A percentile compares a stretch with the other conserved stretches of the same genome.
These are phyloP conservation scores for Thamnidium elegans DNA, from an alignment of 192 early-diverging fungal species.

Conservation along the genomic window DNA sequence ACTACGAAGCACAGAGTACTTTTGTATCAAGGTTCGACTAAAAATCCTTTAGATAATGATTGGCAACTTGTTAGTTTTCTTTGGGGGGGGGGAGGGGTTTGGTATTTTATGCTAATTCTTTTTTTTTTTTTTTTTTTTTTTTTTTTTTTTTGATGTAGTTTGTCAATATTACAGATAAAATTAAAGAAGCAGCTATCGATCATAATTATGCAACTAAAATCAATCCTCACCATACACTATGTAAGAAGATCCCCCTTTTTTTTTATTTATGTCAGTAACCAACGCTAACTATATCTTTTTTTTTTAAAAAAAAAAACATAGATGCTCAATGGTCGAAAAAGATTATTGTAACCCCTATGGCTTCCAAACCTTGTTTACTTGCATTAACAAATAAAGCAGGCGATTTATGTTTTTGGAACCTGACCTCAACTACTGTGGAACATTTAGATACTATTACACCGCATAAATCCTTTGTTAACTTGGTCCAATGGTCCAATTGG, in stretches of 20 bases:
- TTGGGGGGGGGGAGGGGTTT: too few species aligned
- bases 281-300: not conserved
- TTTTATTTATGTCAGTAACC: not conserved
- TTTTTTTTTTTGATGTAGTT: not conserved
- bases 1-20: conserved; percentile 9
- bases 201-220: not conserved
- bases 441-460: not conserved
- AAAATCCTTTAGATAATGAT: not conserved
- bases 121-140: not conserved
- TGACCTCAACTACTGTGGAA: not conserved
- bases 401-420: not conserved
- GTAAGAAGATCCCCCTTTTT: not conserved
- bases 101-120: not conserved
- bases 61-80: not conserved
- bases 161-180: not conserved
- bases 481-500: conserved; percentile 14
- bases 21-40: conserved; percentile 6
- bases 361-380: not conserved
- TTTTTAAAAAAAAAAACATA: not conserved
- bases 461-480: not conserved
- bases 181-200: not conserved
- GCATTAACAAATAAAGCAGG: conserved; percentile 2
- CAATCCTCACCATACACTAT: not conserved
- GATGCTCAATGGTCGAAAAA: conserved; percentile 3
- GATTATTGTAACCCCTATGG: not conserved